Evolutionary conservation across 2,329 filamentous ascomycete genomes (phyloP).

Genomic region (Colletotrichum ledebouriae): DNA sequence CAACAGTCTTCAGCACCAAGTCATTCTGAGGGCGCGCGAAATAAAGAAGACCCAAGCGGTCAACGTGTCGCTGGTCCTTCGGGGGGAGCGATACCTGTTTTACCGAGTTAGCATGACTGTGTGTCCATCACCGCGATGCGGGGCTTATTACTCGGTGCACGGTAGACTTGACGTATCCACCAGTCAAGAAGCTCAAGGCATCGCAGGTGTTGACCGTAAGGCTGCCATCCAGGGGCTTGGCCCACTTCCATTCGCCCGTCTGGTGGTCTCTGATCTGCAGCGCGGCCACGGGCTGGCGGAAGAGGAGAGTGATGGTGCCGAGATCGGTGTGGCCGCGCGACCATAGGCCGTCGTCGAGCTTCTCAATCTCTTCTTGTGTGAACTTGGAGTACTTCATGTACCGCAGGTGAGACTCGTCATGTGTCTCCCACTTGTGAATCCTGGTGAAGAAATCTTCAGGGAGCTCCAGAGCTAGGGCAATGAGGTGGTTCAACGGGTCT

Average conservation of each 20-base stretch:
- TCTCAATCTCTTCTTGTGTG: constrained; percentile 60
- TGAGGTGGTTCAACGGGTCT: constrained; percentile 68
- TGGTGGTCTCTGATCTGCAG: constrained; percentile 66
- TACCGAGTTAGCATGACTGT: background rate
- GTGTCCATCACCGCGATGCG: background rate
- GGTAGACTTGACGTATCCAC: constrained; percentile 60
- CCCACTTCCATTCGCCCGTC: constrained; percentile 64
- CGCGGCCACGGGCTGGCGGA: constrained; percentile 69
- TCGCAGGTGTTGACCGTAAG: constrained; percentile 67
- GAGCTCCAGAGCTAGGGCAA: constrained; percentile 72
- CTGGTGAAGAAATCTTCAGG: constrained; percentile 69
- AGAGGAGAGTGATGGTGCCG: constrained; percentile 68
- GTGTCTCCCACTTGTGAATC: constrained; percentile 68
- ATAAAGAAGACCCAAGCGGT: constrained; percentile 64
- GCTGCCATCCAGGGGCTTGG: constrained; percentile 62
- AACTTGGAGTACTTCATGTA: constrained; percentile 72
- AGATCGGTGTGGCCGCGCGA: constrained; percentile 68
- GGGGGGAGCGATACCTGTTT: constrained; percentile 53
- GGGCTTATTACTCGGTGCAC: constrained; percentile 53
- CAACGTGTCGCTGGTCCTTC: constrained; percentile 58
- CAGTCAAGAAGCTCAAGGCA: constrained; percentile 62
- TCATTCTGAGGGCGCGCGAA: constrained; percentile 62
- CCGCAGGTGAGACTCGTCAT: constrained; percentile 71
- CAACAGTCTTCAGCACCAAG: constrained; percentile 53
- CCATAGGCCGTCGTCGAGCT: constrained; percentile 58